phyloP scores from a whole-genome alignment of 2,329 filamentous ascomycete species.

The Thelonectria discophora region DNA sequence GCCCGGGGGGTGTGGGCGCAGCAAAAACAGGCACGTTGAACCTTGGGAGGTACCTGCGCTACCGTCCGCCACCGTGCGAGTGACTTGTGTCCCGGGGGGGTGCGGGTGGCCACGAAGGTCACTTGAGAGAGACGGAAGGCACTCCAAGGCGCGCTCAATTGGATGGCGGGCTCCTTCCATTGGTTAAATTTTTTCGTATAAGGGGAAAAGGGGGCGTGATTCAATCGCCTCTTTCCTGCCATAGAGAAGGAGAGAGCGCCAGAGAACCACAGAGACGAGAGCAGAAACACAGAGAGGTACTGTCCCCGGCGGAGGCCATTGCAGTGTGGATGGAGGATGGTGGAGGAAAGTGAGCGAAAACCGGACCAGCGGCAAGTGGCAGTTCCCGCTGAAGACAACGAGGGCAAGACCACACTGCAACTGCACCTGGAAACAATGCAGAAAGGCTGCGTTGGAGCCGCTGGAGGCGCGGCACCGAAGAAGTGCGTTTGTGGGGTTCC shows the following conservation, averaged over 20 bases:
- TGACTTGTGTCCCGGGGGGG: conserved; percentile 17
- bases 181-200: neutral
- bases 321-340: conserved; percentile 17
- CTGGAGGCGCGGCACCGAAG: conserved; percentile 34
- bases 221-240: conserved; percentile 5
- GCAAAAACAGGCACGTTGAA: conserved; percentile 5
- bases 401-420: neutral
- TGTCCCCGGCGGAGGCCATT: conserved; percentile 12
- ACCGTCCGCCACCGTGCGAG: conserved; percentile 13
- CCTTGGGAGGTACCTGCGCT: conserved; percentile 11
- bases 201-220: conserved; percentile 11
- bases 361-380: conserved; percentile 36
- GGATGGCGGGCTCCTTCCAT: conserved; percentile 2
- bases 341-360: conserved; percentile 29
- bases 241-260: neutral
- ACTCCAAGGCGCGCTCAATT: neutral
- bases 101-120: conserved; percentile 15
- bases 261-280: too few species aligned
- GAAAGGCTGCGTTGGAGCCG: conserved; percentile 34
- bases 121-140: conserved; percentile 4
- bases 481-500: neutral
- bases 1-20: conserved; percentile 31
- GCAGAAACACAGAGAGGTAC: neutral
- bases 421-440: neutral
- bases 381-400: too few species aligned